phyloP scores from a whole-genome alignment of 1,139 yeast species.

The Candida sanyaensis region DNA sequence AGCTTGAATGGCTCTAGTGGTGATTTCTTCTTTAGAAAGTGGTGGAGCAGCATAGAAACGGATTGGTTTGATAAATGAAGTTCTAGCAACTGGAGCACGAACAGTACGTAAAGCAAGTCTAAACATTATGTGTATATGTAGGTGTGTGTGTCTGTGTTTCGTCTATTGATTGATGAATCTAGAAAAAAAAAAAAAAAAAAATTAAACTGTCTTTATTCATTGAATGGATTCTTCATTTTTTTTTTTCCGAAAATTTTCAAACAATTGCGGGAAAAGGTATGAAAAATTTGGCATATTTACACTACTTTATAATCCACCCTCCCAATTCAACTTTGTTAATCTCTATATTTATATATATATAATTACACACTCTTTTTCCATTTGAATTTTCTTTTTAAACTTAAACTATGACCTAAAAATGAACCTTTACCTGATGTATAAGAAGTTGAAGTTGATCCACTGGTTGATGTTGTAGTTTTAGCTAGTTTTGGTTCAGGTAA shows the following conservation, averaged over 20 bases:
- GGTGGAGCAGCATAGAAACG: slow-evolving; percentile 53
- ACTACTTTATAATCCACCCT: no score
- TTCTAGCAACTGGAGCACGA: slow-evolving; percentile 35
- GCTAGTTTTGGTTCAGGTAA: slow-evolving; percentile 2
- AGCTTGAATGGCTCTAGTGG: slow-evolving; percentile 51
- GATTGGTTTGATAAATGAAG: slow-evolving; percentile 32
- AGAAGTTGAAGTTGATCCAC: slow-evolving; percentile 2
- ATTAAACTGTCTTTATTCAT: neutral
- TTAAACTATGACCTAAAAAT: slow-evolving; percentile 3
- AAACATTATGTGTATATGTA: slow-evolving; percentile 27
- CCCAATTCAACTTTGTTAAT: no score
- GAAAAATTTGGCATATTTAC: no score
- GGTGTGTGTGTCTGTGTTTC: no score
- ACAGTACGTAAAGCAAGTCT: slow-evolving; percentile 43
- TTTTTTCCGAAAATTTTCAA: no score
- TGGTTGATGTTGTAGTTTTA: slow-evolving; percentile 1
- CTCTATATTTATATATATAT: no score
- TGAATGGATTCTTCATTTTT: no score
- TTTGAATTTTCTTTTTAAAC: slow-evolving; percentile 3
- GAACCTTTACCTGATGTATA: slow-evolving; percentile 4
- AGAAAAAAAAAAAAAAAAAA: neutral
- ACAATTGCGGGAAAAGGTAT: no score
- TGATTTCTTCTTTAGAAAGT: slow-evolving; percentile 48
- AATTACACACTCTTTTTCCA: slow-evolving; percentile 3
- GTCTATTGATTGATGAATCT: no score